These are phyloP conservation scores for Tulasnella sp. DNA, from an alignment of 768 basidiomycete species.

Conservation along the genomic window DNA sequence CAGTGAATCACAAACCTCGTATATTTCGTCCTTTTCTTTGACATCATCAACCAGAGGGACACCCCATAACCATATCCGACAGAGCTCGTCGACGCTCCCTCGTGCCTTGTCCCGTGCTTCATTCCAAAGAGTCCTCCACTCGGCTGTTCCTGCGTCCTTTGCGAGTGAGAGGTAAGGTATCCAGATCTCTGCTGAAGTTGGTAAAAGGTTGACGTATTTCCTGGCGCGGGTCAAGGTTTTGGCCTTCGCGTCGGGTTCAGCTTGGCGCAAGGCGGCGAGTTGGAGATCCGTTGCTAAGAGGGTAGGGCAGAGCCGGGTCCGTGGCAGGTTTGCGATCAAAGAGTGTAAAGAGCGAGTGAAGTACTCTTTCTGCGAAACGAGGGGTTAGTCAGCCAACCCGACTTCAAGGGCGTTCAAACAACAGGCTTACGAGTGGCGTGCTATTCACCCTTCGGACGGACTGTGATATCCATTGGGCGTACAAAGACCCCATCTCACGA, in stretches of 20 bases:
- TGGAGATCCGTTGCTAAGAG: slow-evolving; percentile 32
- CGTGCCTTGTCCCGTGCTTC: slow-evolving; percentile 46
- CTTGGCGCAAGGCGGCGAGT: slow-evolving; percentile 31
- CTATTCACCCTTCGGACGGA: slow-evolving; percentile 46
- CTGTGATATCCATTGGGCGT: slow-evolving; percentile 47
- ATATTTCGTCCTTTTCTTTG: slow-evolving; percentile 31
- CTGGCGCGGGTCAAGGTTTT: slow-evolving; percentile 45
- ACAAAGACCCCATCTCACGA: slow-evolving; percentile 39
- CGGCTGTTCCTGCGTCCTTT: slow-evolving; percentile 34
- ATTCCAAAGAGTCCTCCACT: slow-evolving; percentile 41
- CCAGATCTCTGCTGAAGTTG: slow-evolving; percentile 50
- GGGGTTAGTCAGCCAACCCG: neutral
- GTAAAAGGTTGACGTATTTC: slow-evolving; percentile 47
- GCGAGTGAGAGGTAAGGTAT: slow-evolving; percentile 51
- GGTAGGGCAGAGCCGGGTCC: slow-evolving; percentile 11
- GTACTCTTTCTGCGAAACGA: slow-evolving; percentile 20
- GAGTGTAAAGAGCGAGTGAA: slow-evolving; percentile 27
- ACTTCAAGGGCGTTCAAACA: neutral
- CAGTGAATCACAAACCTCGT: slow-evolving; percentile 27
- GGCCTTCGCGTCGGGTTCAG: slow-evolving; percentile 12
- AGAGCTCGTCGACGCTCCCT: slow-evolving; percentile 36
- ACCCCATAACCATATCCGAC: slow-evolving; percentile 57
- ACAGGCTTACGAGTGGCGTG: slow-evolving; percentile 39
- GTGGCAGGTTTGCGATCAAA: slow-evolving; percentile 17
- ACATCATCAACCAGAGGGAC: slow-evolving; percentile 35